Percentiles rank a stretch among this genome's conserved stretches.
These are phyloP conservation scores for Xylaria multiplex DNA, from an alignment of 2,329 filamentous ascomycete species.

Conservation along the genomic window DNA sequence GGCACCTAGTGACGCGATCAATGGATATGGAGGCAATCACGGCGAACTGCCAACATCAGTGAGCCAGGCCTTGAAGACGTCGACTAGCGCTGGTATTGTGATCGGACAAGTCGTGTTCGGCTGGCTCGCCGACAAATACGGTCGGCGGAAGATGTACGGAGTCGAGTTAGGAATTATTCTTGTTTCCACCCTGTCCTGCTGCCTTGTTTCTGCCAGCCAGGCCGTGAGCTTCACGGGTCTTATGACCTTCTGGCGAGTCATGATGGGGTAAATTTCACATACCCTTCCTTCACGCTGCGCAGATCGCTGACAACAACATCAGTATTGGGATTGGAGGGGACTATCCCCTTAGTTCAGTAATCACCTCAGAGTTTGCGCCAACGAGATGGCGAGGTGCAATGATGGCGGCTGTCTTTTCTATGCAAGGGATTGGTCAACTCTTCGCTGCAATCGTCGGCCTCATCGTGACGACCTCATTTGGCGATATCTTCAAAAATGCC, in stretches of 20 bases:
- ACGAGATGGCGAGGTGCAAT: conserved; percentile 85
- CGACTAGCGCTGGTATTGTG: conserved; percentile 81
- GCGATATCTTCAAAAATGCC: conserved; percentile 57
- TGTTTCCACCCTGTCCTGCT: conserved; percentile 73
- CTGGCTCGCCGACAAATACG: conserved; percentile 78
- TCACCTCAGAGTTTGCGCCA: conserved; percentile 85
- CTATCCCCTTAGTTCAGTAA: conserved; percentile 82
- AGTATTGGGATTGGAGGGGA: conserved; percentile 83
- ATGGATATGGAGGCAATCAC: conserved; percentile 61
- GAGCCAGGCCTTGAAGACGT: conserved; percentile 81
- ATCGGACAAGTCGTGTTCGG: conserved; percentile 82
- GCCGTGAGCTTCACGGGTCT: conserved; percentile 68
- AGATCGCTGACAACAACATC: conserved; percentile 24
- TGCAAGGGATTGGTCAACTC: conserved; percentile 86
- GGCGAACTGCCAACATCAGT: conserved; percentile 70
- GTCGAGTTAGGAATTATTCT: conserved; percentile 79
- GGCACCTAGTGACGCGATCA: conserved; percentile 47
- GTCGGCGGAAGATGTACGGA: conserved; percentile 84
- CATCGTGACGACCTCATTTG: conserved; percentile 73
- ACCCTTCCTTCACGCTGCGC: neutral
- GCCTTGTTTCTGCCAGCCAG: conserved; percentile 69
- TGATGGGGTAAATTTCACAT: conserved; percentile 65
- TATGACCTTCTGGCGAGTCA: conserved; percentile 78
- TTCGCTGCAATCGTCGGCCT: conserved; percentile 75
- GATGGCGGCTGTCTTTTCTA: conserved; percentile 85